Evolutionary conservation across 192 early-diverging fungal species (phyloP).

Genomic region (Thamnidium elegans): DNA sequence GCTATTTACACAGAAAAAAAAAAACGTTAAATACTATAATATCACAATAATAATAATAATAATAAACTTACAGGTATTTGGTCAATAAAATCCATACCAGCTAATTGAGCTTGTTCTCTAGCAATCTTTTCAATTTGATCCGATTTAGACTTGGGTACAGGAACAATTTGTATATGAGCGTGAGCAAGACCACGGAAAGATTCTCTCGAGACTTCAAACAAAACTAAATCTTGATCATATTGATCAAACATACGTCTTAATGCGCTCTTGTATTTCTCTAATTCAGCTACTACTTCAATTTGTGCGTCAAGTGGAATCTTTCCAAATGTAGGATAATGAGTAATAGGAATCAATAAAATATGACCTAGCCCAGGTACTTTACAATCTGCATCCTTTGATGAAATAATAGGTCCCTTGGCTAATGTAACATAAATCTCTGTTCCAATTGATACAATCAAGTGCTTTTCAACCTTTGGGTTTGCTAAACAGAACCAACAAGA

Average conservation of each 20-base stretch:
- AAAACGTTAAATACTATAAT: background rate
- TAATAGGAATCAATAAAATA: constrained; percentile 62
- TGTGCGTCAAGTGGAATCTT: constrained; percentile 40
- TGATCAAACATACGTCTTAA: constrained; percentile 53
- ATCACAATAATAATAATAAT: background rate
- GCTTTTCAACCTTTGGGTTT: constrained; percentile 86
- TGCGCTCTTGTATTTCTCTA: constrained; percentile 55
- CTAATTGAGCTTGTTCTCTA: constrained; percentile 39
- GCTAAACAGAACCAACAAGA: constrained; percentile 97
- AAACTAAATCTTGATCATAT: constrained; percentile 63
- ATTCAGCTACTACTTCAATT: constrained; percentile 41
- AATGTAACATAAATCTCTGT: constrained; percentile 79
- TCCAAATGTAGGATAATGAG: constrained; percentile 46
- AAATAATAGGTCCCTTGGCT: constrained; percentile 83
- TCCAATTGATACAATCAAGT: constrained; percentile 84
- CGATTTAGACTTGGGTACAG: constrained; percentile 48
- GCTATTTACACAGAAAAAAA: constrained; percentile 14
- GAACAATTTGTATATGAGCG: constrained; percentile 69
- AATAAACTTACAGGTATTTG: constrained; percentile 32
- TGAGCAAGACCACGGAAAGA: constrained; percentile 44
- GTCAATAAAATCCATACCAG: constrained; percentile 38
- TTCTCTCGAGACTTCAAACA: constrained; percentile 71
- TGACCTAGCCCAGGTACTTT: constrained; percentile 79
- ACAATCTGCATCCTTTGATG: constrained; percentile 19
- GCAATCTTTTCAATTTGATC: constrained; percentile 40